Base-by-base conservation (phyloP, 192 early-diverging fungal species). In the Martensiomyces pterosporus region DNA sequence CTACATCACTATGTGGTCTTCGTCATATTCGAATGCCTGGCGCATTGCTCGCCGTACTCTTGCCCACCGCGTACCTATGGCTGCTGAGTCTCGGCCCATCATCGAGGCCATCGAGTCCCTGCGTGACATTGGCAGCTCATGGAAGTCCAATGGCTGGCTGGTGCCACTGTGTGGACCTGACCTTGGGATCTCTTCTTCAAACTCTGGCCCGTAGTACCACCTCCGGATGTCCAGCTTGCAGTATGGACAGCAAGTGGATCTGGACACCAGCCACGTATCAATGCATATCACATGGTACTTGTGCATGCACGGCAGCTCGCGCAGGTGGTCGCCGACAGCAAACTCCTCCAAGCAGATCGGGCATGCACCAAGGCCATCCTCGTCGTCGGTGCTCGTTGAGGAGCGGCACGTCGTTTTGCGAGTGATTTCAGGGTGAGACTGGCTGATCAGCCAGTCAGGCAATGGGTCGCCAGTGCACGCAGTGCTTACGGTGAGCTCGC, bases 331-430 rank as follows among this genome's bases (percentile, higher is more conserved):
- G 27, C 83, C 83, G 4, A 49, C 38, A 33, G 79, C 75, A 55
- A 84, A 89, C 44, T 84, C 82, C 53, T 78, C 80, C 32, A 87
- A 56, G 47, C 86, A 89, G 38, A 89, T 78, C 6, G 82, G 78
- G 34, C 86, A 89, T 9, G 72, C 49, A n/a, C 72, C 72, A 12
- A 68, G 45, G 2, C 64, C 70, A 2, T 38, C 23, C 4, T 49
- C 47, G 23, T 47, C 46, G 13, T 55, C 64, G 13, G 49, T 60
- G 16, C 40, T 36, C 12, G 33, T 35, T 18, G 52, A 42, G 21
- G 34, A 42, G 52, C 51, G 47, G n/a, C 41, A 47, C 10, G 64
- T 47, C 17, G 41, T 33, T 9, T 48, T 36, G 21, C 52, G 58
- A 15, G 42, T 37, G 29, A 66, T 66, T 2, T 65, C 70, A 6